These are phyloP conservation scores for Rhodosporidiobolus odoratus DNA, from an alignment of 768 basidiomycete genomes.

Conservation along the genomic window DNA sequence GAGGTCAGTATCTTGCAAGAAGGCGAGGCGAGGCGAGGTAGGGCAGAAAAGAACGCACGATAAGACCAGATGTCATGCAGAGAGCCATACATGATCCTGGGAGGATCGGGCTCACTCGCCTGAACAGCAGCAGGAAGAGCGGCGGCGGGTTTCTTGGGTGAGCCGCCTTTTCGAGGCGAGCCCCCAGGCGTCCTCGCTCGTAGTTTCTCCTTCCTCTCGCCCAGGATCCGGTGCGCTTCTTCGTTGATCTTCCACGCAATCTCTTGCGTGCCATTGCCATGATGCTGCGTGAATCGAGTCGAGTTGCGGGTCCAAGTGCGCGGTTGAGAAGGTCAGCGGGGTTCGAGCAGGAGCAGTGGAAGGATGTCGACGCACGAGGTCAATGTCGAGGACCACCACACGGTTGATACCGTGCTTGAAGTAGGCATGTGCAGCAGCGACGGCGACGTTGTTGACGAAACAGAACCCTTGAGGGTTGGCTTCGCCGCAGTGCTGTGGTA, in stretches of 20 bases:
- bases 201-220: conserved; percentile 43
- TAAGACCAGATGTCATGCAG: conserved; percentile 74
- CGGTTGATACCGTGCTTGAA: conserved; percentile 69
- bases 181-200: neutral
- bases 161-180: conserved; percentile 26
- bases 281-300: too few species aligned
- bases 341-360: neutral
- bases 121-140: conserved; percentile 32
- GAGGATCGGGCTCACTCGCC: conserved; percentile 48
- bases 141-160: conserved; percentile 43
- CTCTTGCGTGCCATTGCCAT: conserved; percentile 91
- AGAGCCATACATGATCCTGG: conserved; percentile 78
- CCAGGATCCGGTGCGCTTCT: conserved; percentile 27
- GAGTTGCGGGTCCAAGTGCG: too few species aligned
- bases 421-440: conserved; percentile 86
- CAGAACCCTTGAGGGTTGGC: conserved; percentile 87
- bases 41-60: conserved; percentile 5
- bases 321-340: neutral
- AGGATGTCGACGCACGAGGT: conserved; percentile 50
- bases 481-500: conserved; percentile 77
- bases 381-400: conserved; percentile 83
- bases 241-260: conserved; percentile 80
- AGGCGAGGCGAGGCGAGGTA: neutral
- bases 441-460: conserved; percentile 86
- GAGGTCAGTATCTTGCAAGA: neutral